phyloP scores from a whole-genome alignment of 2,329 filamentous ascomycete genomes.

The Beauveria pseudobassiana region DNA sequence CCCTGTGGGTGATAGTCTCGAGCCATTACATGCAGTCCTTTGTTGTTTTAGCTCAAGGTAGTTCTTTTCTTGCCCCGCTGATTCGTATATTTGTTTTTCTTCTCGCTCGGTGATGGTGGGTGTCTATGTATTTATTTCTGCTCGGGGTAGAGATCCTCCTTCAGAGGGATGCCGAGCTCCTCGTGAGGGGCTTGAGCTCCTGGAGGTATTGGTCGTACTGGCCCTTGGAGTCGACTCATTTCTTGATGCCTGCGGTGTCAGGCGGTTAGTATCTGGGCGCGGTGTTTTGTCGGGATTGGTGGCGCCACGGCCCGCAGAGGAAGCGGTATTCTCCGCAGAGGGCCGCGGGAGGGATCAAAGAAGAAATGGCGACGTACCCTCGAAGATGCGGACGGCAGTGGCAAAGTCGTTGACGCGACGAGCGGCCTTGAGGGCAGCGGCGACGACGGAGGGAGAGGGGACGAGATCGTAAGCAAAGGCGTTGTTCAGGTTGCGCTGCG shows the following conservation, averaged over 20 bases:
- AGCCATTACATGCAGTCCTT: slow-evolving; percentile 8
- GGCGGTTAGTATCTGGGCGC: not conserved
- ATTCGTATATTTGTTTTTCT: not conserved
- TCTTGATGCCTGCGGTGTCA: slow-evolving; percentile 68
- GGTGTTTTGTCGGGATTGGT: not conserved
- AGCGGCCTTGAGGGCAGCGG: slow-evolving; percentile 86
- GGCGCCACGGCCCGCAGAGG: too few species aligned
- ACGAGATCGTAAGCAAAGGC: slow-evolving; percentile 99
- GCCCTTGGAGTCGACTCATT: slow-evolving; percentile 94
- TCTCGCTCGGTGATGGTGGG: not conserved
- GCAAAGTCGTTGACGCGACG: slow-evolving; percentile 97
- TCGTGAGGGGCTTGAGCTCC: slow-evolving; percentile 86
- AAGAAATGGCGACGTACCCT: slow-evolving; percentile 56
- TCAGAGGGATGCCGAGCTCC: slow-evolving; percentile 85
- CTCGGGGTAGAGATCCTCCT: slow-evolving; percentile 86
- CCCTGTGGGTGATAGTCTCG: not conserved
- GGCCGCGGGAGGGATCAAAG: not conserved
- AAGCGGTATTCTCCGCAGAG: too few species aligned
- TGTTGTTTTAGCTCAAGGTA: not conserved
- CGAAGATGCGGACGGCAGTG: slow-evolving; percentile 95
- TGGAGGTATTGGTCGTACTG: slow-evolving; percentile 96
- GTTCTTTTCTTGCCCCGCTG: not conserved
- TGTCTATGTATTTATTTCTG: slow-evolving; percentile 26
- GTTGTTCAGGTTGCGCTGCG: slow-evolving; percentile 90
- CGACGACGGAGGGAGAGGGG: slow-evolving; percentile 83